Base-by-base conservation (phyloP, 208 protist genomes). In the Trypanosoma lewisi region DNA sequence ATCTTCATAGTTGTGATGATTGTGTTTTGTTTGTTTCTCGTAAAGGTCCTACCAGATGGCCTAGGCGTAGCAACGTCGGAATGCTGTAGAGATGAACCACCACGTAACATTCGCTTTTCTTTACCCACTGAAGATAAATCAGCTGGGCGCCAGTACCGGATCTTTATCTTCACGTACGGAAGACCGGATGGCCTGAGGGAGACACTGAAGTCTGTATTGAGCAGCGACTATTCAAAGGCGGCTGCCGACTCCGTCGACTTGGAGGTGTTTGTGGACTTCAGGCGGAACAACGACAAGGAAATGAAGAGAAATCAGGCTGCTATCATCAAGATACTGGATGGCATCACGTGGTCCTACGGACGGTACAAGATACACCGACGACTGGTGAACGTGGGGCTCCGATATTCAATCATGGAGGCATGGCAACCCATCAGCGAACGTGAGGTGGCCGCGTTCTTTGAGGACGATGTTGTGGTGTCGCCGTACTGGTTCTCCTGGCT, bases 371-470 rank as follows among this genome's bases (percentile, higher is more conserved):
- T 93, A 21, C 79, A 87, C 61, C 49, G 31, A 49, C 62, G 69
- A 16, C 49, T 67, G 55, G 19, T 42, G 17, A 34, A 75, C 48
- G 58, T 31, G 19, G 47, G 70, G 7, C 39, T 78, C 25, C 36
- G 36, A 42, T 23, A 31, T 36, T 39, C 49, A 17, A 62, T 82
- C 54, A 62, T 78, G 25, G 70, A 87, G 45, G 42, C 70, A 11
- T 95, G 89, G 86, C 49, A 80, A 16, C 85, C 89, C 16, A 52
- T 58, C 17, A 77, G 66, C 4, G 55, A 83, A 19, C 74, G 70
- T 27, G 80, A 93, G 72, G 31, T 89, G 9, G 78, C 55, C 17
- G 42, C 82, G 28, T 81, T 87, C 49, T 58, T 95, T n/a, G 80
- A 87, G 16, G 70, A 81, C 6, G 63, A 76, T 34, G 58, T 65